These are phyloP conservation scores for Pythium pyrilobum DNA, from an alignment of 352 stramenopile species.

Conservation along the genomic window DNA sequence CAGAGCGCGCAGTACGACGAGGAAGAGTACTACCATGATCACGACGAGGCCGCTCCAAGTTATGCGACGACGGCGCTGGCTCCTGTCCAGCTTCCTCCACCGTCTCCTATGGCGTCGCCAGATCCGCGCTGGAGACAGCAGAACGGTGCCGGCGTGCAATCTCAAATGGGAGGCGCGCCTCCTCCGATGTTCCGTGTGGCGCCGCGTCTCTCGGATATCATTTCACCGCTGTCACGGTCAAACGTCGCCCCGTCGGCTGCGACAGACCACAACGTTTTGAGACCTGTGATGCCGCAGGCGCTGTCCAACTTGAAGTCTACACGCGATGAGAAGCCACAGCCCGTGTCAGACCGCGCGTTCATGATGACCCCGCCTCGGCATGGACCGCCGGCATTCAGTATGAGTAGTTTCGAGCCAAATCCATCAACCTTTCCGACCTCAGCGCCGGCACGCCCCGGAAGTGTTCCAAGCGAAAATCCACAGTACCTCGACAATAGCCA, in stretches of 20 bases:
- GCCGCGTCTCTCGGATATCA: constrained; percentile 17
- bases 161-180: background rate
- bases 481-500: background rate
- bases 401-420: constrained; percentile 14
- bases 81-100: background rate
- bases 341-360: background rate
- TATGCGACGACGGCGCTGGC: background rate
- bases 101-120: constrained; percentile 8
- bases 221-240: constrained; percentile 11
- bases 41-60: background rate
- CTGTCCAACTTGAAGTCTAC: background rate
- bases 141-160: background rate
- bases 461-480: background rate
- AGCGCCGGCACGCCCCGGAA: too few species aligned
- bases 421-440: too few species aligned
- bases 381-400: constrained; percentile 14
- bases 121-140: background rate
- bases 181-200: constrained; percentile 14
- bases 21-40: background rate
- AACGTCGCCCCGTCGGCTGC: background rate
- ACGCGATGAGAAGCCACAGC: background rate
- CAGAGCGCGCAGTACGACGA: too few species aligned
- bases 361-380: constrained; percentile 9
- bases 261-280: constrained; percentile 16
- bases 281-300: constrained; percentile 10